phyloP scores from a whole-genome alignment of 2,329 filamentous ascomycete genomes.

The Clonostachys byssicola region DNA sequence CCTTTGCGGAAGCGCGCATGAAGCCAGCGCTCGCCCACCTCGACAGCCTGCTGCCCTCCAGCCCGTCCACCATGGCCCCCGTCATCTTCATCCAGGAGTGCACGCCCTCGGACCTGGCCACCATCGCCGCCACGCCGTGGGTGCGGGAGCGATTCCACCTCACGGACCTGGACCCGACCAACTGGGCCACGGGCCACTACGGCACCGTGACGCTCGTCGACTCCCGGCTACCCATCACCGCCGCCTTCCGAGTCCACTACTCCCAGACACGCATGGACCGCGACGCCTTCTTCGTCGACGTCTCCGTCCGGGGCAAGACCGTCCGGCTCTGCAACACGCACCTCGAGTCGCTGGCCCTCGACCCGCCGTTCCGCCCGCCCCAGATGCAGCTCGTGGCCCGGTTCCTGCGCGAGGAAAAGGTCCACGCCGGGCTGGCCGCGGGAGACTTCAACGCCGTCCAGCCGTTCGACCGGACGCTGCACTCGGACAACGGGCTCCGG shows the following conservation, averaged over 20 bases:
- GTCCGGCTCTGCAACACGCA: slow-evolving; percentile 52
- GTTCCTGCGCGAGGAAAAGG: slow-evolving; percentile 30
- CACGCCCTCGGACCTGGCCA: slow-evolving; percentile 32
- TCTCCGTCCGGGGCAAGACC: slow-evolving; percentile 14
- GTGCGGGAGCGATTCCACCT: slow-evolving; percentile 39
- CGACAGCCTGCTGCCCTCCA: slow-evolving; percentile 2
- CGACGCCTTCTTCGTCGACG: slow-evolving; percentile 52
- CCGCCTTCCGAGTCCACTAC: slow-evolving; percentile 47
- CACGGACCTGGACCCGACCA: slow-evolving; percentile 34
- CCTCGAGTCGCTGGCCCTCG: slow-evolving; percentile 46
- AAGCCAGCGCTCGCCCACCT: slow-evolving; percentile 21
- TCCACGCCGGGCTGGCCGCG: slow-evolving; percentile 37
- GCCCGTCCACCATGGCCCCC: slow-evolving; percentile 11
- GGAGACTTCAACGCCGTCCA: slow-evolving; percentile 58
- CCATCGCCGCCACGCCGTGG: slow-evolving; percentile 39
- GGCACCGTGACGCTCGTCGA: slow-evolving; percentile 50
- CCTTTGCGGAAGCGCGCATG: slow-evolving; percentile 21
- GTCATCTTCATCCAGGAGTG: slow-evolving; percentile 52
- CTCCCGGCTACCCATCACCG: slow-evolving; percentile 31
- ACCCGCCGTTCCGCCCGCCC: slow-evolving; percentile 40
- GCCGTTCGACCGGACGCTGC: slow-evolving; percentile 43
- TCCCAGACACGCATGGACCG: slow-evolving; percentile 41
- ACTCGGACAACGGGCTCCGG: slow-evolving; percentile 38
- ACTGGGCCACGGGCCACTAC: slow-evolving; percentile 41
- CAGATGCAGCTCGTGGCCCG: slow-evolving; percentile 39